A percentile compares a stretch with the other conserved stretches of the same genome.
These are phyloP conservation scores for Leccinum incarnatum DNA, from an alignment of 768 basidiomycete species.

Conservation along the genomic window DNA sequence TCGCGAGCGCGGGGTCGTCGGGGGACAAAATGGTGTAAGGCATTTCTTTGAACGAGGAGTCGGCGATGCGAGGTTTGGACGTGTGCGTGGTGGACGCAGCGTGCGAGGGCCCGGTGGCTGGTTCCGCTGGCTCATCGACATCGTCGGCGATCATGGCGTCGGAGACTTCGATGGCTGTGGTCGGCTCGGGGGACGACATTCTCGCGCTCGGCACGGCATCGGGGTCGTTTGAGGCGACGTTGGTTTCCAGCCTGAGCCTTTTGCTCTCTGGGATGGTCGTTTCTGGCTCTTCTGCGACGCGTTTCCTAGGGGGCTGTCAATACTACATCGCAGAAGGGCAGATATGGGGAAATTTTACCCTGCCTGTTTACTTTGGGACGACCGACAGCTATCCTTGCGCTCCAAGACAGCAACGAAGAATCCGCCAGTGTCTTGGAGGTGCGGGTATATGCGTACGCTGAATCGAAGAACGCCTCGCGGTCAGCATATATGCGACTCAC, in stretches of 20 bases:
- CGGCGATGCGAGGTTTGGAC: slow-evolving; percentile 21
- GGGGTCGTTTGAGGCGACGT: slow-evolving; percentile 8
- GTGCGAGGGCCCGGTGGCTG: background rate
- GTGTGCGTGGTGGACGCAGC: background rate
- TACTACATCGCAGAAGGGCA: background rate
- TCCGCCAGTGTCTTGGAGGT: slow-evolving; percentile 94
- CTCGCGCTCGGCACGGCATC: slow-evolving; percentile 6
- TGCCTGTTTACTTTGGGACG: slow-evolving; percentile 4
- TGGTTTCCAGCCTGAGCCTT: slow-evolving; percentile 43
- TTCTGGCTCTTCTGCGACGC: slow-evolving; percentile 43
- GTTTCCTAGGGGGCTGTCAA: slow-evolving; percentile 38
- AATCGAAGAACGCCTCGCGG: background rate
- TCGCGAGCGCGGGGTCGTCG: slow-evolving; percentile 64
- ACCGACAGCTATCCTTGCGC: slow-evolving; percentile 34
- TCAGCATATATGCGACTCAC: background rate
- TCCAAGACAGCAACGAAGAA: slow-evolving; percentile 95
- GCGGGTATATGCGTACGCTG: slow-evolving; percentile 90
- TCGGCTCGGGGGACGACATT: slow-evolving; percentile 4
- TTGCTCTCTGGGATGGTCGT: slow-evolving; percentile 44
- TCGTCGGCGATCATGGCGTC: background rate
- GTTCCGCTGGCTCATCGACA: slow-evolving; percentile 1
- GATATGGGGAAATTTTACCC: slow-evolving; percentile 9
- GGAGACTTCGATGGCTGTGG: background rate
- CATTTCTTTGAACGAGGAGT: slow-evolving; percentile 74
- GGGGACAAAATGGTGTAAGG: slow-evolving; percentile 81